Evolutionary conservation across 139 green algal species (phyloP).

Genomic region (Chlorella sp.): DNA sequence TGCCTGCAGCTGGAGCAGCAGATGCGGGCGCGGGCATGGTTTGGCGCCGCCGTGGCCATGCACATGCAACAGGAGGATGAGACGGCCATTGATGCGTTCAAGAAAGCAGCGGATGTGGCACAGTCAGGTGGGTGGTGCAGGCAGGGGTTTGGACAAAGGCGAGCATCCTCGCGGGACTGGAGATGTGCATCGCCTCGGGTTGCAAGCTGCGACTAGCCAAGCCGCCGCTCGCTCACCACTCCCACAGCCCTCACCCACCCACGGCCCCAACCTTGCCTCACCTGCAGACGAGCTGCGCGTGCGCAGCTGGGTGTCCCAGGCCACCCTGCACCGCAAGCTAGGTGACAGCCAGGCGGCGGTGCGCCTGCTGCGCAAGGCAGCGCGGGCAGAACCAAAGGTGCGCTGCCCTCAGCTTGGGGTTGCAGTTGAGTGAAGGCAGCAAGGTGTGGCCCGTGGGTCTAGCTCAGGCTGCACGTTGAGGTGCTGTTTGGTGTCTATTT

Average conservation of each 20-base stretch:
- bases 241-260: too few relatives aligned
- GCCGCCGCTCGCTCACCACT: too few relatives aligned
- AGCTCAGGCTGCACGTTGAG: too few relatives aligned
- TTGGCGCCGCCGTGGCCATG: conserved; percentile 47
- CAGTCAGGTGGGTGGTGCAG: neutral
- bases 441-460: too few relatives aligned
- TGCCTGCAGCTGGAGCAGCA: conserved; percentile 26
- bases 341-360: neutral
- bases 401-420: too few relatives aligned
- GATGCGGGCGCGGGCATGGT: conserved; percentile 32
- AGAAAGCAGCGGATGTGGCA: conserved; percentile 6
- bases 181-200: too few relatives aligned
- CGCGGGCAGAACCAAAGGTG: conserved; percentile 30
- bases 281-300: conserved; percentile 26
- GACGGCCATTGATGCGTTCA: conserved; percentile 42
- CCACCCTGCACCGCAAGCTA: conserved; percentile 34
- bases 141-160: too few relatives aligned
- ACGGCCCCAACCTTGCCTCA: neutral
- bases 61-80: conserved; percentile 48
- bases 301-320: conserved; percentile 39
- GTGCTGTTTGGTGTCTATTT: too few relatives aligned
- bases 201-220: neutral
- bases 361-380: conserved; percentile 27
- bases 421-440: too few relatives aligned
- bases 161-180: too few relatives aligned